Percentiles rank a stretch among this genome's conserved stretches.
phyloP scores from a whole-genome alignment of 371 early-diverging fungal genomes.

The Catenaria anguillulae region DNA sequence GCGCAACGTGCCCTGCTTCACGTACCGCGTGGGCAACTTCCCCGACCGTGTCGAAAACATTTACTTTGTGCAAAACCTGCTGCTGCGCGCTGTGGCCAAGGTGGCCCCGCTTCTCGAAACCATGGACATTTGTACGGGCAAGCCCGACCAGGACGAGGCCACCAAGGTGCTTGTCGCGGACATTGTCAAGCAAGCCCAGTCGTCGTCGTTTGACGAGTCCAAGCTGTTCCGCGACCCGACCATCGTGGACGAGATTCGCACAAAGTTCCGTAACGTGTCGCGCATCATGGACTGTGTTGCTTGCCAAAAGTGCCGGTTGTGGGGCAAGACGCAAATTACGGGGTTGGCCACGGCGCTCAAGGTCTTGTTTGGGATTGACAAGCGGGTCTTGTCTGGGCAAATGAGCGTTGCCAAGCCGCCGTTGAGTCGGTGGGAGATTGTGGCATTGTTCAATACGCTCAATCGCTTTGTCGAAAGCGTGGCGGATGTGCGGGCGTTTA shows the following conservation, averaged over 20 bases:
- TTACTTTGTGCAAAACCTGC: slow-evolving; percentile 75
- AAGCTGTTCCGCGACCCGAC: slow-evolving; percentile 45
- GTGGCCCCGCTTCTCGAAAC: slow-evolving; percentile 63
- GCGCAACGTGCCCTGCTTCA: slow-evolving; percentile 78
- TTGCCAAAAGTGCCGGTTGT: slow-evolving; percentile 94
- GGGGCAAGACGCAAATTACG: slow-evolving; percentile 74
- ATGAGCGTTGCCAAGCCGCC: slow-evolving; percentile 14
- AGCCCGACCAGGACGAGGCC: slow-evolving; percentile 33
- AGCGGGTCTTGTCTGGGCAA: slow-evolving; percentile 32
- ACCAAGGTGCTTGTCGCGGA: slow-evolving; percentile 39
- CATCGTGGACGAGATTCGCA: slow-evolving; percentile 69
- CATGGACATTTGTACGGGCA: slow-evolving; percentile 41
- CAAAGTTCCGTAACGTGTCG: slow-evolving; percentile 87
- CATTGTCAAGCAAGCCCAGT: slow-evolving; percentile 36
- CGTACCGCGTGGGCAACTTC: slow-evolving; percentile 63
- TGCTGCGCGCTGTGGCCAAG: slow-evolving; percentile 69
- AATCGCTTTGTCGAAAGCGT: slow-evolving; percentile 69
- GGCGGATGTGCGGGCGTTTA: slow-evolving; percentile 34
- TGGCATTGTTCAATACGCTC: slow-evolving; percentile 82
- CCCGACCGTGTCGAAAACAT: slow-evolving; percentile 88
- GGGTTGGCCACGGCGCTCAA: slow-evolving; percentile 84
- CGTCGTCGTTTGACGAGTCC: slow-evolving; percentile 70
- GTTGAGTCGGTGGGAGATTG: slow-evolving; percentile 64
- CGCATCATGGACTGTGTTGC: slow-evolving; percentile 95
- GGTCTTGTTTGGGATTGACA: slow-evolving; percentile 75